Percentiles rank a stretch among this genome's conserved stretches.
These are phyloP conservation scores for Funneliformis geosporum DNA, from an alignment of 192 early-diverging fungal species.

Conservation along the genomic window DNA sequence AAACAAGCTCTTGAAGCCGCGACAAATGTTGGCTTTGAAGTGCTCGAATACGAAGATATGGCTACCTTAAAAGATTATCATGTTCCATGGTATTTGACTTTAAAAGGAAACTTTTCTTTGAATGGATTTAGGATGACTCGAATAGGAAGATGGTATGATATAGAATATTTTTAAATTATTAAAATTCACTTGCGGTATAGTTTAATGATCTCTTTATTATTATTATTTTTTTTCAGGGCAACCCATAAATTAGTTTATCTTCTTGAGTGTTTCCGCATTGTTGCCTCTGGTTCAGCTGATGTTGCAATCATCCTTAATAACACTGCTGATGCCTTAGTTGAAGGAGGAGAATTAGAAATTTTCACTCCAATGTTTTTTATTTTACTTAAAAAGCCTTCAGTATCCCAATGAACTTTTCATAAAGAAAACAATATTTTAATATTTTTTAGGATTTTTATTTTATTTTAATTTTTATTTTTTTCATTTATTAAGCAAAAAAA, in stretches of 20 bases:
- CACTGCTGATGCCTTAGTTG: slow-evolving; percentile 77
- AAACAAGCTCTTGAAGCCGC: slow-evolving; percentile 70
- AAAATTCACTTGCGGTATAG: background rate
- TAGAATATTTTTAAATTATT: background rate
- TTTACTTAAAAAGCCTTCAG: slow-evolving; percentile 59
- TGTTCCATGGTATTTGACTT: slow-evolving; percentile 67
- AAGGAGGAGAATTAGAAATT: slow-evolving; percentile 75
- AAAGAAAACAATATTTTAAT: background rate
- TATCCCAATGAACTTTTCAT: background rate
- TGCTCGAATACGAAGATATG: slow-evolving; percentile 64
- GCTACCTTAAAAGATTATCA: slow-evolving; percentile 51
- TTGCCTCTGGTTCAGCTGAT: slow-evolving; percentile 76
- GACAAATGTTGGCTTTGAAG: slow-evolving; percentile 77
- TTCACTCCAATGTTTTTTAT: slow-evolving; percentile 94
- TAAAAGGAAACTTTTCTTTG: slow-evolving; percentile 46
- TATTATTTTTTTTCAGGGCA: slow-evolving; percentile 40
- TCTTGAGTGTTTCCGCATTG: slow-evolving; percentile 74
- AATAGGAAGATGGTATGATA: slow-evolving; percentile 28
- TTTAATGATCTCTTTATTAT: too few species aligned
- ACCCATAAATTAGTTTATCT: slow-evolving; percentile 72
- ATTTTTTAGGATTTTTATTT: background rate
- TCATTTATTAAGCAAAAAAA: too few species aligned
- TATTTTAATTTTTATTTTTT: background rate
- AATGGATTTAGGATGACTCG: slow-evolving; percentile 33
- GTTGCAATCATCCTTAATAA: slow-evolving; percentile 74